Conservation (phyloP, 2,329 filamentous ascomycete species). For the Alternaria arborescens region DNA sequence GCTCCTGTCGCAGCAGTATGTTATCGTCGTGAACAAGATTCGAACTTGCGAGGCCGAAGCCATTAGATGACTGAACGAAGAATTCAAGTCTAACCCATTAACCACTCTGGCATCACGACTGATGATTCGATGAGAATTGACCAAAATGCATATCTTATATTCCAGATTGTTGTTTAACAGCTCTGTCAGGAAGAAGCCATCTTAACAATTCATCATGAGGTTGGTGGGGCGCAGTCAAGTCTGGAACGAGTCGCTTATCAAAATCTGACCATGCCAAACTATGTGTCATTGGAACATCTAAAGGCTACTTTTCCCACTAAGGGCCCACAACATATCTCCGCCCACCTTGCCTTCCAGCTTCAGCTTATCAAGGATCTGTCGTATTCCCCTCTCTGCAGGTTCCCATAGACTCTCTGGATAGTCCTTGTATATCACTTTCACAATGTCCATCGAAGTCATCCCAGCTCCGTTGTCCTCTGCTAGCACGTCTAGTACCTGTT, state of each 20-base stretch:
- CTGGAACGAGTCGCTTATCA: neutral
- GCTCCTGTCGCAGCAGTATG: neutral
- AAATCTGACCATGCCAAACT: neutral
- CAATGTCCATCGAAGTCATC: constrained; percentile 81
- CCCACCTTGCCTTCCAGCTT: constrained; percentile 73
- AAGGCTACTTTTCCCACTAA: constrained; percentile 45
- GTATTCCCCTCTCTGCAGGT: constrained; percentile 77
- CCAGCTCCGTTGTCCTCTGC: constrained; percentile 42
- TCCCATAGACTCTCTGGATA: constrained; percentile 77
- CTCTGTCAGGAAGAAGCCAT: too few species aligned
- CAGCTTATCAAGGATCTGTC: constrained; percentile 83
- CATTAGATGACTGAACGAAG: constrained; percentile 51
- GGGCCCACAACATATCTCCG: constrained; percentile 47
- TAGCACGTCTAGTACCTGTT: constrained; percentile 50
- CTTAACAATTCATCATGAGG: neutral
- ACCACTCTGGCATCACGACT: constrained; percentile 52
- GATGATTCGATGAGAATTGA: constrained; percentile 10
- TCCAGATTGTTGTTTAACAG: rapidly evolving
- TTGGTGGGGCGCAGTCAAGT: constrained; percentile 7
- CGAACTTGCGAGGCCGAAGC: constrained; percentile 51
- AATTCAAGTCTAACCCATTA: constrained; percentile 56
- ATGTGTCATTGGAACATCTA: constrained; percentile 21
- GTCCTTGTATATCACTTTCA: constrained; percentile 85
- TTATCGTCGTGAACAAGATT: neutral
- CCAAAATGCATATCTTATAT: rapidly evolving